These are phyloP conservation scores for Phytophthora hibernalis DNA, from an alignment of 352 stramenopile genomes.

Conservation along the genomic window DNA sequence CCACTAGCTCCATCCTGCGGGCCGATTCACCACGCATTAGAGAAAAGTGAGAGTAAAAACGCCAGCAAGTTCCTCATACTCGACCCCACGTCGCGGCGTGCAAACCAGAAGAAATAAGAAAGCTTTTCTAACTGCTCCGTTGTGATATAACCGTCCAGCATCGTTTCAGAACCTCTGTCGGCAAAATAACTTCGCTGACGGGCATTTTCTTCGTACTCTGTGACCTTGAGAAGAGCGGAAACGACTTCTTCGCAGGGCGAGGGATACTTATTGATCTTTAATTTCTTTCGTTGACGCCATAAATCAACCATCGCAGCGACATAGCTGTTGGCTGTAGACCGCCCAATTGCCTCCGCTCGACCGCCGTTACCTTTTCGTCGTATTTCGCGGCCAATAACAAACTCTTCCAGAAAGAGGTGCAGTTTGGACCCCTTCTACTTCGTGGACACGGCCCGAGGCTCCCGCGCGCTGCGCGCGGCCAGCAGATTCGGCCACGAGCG, in stretches of 20 bases:
- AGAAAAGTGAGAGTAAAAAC: conserved; percentile 10
- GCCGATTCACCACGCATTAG: conserved; percentile 7
- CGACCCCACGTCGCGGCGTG: not conserved
- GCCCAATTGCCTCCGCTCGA: not conserved
- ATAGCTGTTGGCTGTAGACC: conserved; percentile 2
- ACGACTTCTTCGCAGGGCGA: conserved; percentile 1
- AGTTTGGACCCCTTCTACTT: too few relatives aligned
- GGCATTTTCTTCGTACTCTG: conserved; percentile 6
- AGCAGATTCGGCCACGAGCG: too few relatives aligned
- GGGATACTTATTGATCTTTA: not conserved
- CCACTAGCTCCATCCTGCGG: conserved; percentile 1
- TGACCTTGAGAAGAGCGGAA: conserved; percentile 5
- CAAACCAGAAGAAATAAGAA: conserved; percentile 7
- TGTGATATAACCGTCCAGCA: conserved; percentile 10
- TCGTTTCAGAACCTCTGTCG: not conserved
- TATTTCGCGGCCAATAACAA: too few relatives aligned
- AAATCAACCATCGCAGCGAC: conserved; percentile 7
- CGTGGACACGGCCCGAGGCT: too few relatives aligned
- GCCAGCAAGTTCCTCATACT: conserved; percentile 8
- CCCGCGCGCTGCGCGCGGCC: too few relatives aligned
- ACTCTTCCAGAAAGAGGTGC: conserved; percentile 13
- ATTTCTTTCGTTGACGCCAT: not conserved
- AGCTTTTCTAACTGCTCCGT: conserved; percentile 8
- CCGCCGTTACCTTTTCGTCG: not conserved
- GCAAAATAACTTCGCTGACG: conserved; percentile 11